phyloP scores from a whole-genome alignment of 2,329 filamentous ascomycete genomes.

The Biscogniauxia mediterranea region DNA sequence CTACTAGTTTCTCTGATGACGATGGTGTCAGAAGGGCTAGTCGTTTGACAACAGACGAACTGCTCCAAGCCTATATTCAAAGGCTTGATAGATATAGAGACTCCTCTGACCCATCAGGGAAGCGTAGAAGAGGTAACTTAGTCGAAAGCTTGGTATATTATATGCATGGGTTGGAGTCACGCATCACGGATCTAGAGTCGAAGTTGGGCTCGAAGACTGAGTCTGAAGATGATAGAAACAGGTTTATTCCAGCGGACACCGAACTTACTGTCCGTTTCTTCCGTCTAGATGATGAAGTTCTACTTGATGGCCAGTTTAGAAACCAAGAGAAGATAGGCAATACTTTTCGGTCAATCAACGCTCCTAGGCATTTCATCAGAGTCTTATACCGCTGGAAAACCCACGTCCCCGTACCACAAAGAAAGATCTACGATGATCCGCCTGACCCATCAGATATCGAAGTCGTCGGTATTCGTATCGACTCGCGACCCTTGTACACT shows the following conservation, averaged over 20 bases:
- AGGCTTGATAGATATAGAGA: constrained; percentile 1
- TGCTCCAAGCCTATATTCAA: constrained; percentile 7
- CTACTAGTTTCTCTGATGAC: background rate
- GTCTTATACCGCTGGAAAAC: constrained; percentile 9
- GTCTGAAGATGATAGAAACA: background rate
- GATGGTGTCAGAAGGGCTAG: constrained; percentile 1
- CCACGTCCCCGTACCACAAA: background rate
- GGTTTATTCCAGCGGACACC: background rate
- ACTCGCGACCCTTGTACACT: constrained; percentile 1
- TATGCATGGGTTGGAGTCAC: constrained; percentile 3
- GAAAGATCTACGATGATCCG: background rate
- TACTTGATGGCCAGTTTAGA: constrained; percentile 4
- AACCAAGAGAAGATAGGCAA: background rate
- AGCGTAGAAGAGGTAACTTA: background rate
- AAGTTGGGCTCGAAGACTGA: background rate
- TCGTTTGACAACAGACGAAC: background rate
- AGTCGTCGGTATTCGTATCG: constrained; percentile 6
- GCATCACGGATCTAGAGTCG: constrained; percentile 4
- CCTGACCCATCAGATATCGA: constrained; percentile 9
- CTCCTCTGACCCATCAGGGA: background rate
- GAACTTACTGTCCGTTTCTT: constrained; percentile 5
- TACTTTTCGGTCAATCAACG: constrained; percentile 4
- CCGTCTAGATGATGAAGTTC: constrained; percentile 1
- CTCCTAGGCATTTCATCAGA: constrained; percentile 8
- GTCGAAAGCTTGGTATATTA: constrained; percentile 7